phyloP scores from a whole-genome alignment of 352 stramenopile species.

The Saprolegnia parasitica region DNA sequence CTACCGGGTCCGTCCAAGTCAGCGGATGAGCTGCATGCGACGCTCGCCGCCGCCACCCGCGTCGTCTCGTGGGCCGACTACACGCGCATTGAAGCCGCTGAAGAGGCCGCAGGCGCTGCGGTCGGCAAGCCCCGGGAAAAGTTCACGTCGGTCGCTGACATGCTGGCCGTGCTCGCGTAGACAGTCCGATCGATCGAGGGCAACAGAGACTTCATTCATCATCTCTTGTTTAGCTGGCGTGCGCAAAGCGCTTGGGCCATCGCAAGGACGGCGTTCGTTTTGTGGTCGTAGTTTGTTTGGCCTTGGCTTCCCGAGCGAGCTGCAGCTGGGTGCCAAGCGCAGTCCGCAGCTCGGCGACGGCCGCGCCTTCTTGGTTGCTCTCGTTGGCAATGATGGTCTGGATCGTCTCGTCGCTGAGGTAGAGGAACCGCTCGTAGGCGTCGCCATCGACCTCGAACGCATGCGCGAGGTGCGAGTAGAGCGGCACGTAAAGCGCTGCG shows the following conservation, averaged over 20 bases:
- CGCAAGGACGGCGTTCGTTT: background rate
- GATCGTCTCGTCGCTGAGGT: conserved; percentile 12
- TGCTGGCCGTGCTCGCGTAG: conserved; percentile 38
- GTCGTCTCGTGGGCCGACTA: conserved; percentile 70
- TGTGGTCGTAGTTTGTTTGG: background rate
- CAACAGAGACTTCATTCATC: background rate
- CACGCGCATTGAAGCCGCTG: conserved; percentile 51
- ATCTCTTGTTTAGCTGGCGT: background rate
- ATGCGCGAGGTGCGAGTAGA: conserved; percentile 7
- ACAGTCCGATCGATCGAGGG: background rate
- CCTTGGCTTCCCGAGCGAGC: background rate
- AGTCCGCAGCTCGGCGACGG: background rate
- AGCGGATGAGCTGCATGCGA: conserved; percentile 34
- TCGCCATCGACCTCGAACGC: conserved; percentile 8
- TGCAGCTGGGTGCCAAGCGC: background rate
- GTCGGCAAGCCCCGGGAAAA: conserved; percentile 77
- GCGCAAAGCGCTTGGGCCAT: background rate
- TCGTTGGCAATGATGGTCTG: conserved; percentile 10
- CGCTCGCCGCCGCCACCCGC: conserved; percentile 54
- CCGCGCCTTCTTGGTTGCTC: background rate
- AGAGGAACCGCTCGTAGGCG: conserved; percentile 8
- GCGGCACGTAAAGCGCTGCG: conserved; percentile 7
- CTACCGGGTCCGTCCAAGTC: conserved; percentile 37
- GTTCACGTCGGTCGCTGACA: conserved; percentile 68
- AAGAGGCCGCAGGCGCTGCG: conserved; percentile 50